Evolutionary conservation across 1,284 basidiomycete genomes (phyloP).

Genomic region (Lentinula novae-zelandiae): DNA sequence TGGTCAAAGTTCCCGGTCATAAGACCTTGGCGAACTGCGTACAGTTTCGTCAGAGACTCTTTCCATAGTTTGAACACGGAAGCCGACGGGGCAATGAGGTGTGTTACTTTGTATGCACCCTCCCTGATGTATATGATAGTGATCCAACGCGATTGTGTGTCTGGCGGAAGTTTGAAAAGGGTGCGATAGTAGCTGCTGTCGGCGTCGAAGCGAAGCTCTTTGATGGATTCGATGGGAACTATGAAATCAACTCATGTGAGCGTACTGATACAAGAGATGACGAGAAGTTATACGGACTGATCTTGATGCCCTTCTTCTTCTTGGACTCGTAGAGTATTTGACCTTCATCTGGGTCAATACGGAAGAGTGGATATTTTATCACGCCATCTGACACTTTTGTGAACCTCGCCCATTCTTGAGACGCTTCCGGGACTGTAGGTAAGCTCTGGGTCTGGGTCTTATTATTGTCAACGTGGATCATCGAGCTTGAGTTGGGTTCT

Average conservation of each 20-base stretch:
- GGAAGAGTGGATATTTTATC: constrained; percentile 72
- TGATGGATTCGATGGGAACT: constrained; percentile 91
- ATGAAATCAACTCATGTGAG: constrained; percentile 3
- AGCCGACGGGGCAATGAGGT: constrained; percentile 76
- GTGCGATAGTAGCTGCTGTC: constrained; percentile 78
- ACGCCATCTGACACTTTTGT: constrained; percentile 88
- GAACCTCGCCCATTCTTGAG: constrained; percentile 39
- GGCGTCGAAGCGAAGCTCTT: constrained; percentile 82
- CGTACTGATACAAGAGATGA: not conserved
- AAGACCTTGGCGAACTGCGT: constrained; percentile 60
- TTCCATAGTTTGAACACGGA: constrained; percentile 73
- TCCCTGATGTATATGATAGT: constrained; percentile 77
- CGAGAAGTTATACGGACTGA: constrained; percentile 50
- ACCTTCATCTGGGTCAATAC: constrained; percentile 76
- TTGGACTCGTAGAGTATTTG: constrained; percentile 85
- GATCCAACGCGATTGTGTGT: constrained; percentile 69
- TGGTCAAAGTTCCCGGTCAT: constrained; percentile 65
- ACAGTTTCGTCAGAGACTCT: constrained; percentile 53
- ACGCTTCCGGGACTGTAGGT: constrained; percentile 8
- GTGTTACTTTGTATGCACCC: constrained; percentile 87
- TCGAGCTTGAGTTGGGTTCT: not conserved
- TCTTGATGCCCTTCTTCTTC: constrained; percentile 45
- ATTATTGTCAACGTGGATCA: not conserved
- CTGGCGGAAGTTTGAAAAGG: constrained; percentile 64
- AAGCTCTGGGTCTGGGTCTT: not conserved